Evolutionary conservation across 2,329 filamentous ascomycete species (phyloP).

Genomic region (Colletotrichum destructivum): DNA sequence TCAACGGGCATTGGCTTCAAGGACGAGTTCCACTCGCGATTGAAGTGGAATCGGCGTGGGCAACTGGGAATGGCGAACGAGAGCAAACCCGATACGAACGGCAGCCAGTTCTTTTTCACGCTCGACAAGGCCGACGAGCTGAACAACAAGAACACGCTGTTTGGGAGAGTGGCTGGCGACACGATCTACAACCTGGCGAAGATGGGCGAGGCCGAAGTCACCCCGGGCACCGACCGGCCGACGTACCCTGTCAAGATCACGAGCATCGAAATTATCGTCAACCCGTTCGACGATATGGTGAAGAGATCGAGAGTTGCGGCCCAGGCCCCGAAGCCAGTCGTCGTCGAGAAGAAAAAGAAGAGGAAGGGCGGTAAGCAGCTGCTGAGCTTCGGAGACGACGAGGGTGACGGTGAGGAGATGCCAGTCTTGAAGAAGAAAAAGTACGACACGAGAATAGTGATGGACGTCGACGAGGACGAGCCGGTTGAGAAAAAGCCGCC

Average conservation of each 20-base stretch:
- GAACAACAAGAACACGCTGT: conserved; percentile 91
- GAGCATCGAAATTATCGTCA: conserved; percentile 81
- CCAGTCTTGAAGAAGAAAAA: conserved; percentile 82
- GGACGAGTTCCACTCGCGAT: conserved; percentile 91
- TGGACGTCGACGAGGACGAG: conserved; percentile 65
- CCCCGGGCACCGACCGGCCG: conserved; percentile 84
- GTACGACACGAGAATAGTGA: conserved; percentile 83
- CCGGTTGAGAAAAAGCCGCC: conserved; percentile 47
- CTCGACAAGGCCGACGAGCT: conserved; percentile 88
- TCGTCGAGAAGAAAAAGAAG: conserved; percentile 73
- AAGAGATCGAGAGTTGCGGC: conserved; percentile 74
- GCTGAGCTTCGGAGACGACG: conserved; percentile 83
- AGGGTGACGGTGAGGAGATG: conserved; percentile 69
- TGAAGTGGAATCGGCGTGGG: conserved; percentile 94
- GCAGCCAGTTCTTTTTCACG: conserved; percentile 98
- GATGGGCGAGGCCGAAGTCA: conserved; percentile 90
- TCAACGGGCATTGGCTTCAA: conserved; percentile 73
- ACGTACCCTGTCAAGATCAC: conserved; percentile 88
- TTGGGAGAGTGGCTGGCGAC: conserved; percentile 91
- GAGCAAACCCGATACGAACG: conserved; percentile 83
- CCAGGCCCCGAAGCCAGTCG: conserved; percentile 61
- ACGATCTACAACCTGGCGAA: conserved; percentile 97
- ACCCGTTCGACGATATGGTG: conserved; percentile 87
- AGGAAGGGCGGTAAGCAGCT: conserved; percentile 83
- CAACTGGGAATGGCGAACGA: conserved; percentile 97